phyloP scores from a whole-genome alignment of 2,329 filamentous ascomycete genomes.

The Neonectria neomacrospora region DNA sequence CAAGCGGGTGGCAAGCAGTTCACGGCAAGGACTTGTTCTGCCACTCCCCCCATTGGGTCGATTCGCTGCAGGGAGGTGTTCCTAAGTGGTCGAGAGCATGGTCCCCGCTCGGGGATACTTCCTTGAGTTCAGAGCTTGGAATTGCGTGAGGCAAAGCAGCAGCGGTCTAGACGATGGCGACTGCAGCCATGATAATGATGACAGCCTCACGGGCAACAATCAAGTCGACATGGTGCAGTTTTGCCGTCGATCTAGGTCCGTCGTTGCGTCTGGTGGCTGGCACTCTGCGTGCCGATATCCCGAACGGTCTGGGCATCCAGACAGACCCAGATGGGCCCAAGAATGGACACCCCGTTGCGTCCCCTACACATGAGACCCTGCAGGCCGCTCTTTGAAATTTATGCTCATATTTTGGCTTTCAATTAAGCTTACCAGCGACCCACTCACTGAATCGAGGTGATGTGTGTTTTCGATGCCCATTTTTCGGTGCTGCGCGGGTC shows the following conservation, averaged over 20 bases:
- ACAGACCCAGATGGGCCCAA: not conserved
- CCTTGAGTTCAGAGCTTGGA: not conserved
- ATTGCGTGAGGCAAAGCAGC: constrained; percentile 3
- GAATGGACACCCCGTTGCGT: constrained; percentile 13
- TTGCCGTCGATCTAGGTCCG: constrained; percentile 25
- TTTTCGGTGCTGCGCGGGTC: not conserved
- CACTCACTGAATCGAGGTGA: not conserved
- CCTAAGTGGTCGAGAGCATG: not conserved
- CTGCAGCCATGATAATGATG: constrained; percentile 39
- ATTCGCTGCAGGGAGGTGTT: constrained; percentile 4
- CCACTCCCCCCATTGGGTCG: constrained; percentile 7
- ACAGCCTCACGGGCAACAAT: constrained; percentile 20
- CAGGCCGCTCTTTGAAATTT: constrained; percentile 5
- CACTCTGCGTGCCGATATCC: constrained; percentile 22
- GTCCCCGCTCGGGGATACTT: not conserved
- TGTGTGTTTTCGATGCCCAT: not conserved
- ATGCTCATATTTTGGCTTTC: constrained; percentile 20
- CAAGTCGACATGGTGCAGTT: constrained; percentile 2
- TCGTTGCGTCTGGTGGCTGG: constrained; percentile 10
- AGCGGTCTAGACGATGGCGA: constrained; percentile 36
- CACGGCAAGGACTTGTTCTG: not conserved
- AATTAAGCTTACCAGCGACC: constrained; percentile 26
- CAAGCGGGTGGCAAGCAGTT: constrained; percentile 16
- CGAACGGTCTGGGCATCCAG: constrained; percentile 14
- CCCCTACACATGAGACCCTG: constrained; percentile 18